Evolutionary conservation across 805 yeast species (phyloP).

Genomic region (Kuraishia hungarica): DNA sequence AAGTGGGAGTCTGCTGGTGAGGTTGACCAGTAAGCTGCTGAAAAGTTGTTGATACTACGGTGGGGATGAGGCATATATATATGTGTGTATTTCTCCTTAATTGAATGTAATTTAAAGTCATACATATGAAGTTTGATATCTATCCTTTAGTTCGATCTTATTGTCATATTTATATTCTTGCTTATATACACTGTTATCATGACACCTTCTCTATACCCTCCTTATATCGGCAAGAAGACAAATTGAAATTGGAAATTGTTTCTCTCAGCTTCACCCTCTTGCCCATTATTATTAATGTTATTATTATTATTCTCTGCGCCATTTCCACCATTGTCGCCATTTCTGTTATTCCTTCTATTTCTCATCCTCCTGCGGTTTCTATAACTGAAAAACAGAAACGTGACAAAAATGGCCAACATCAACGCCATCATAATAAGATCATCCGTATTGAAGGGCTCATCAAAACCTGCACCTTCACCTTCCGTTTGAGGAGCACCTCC

Average conservation of each 20-base stretch:
- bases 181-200: not conserved
- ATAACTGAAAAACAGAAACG: constrained; percentile 12
- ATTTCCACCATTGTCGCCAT: constrained; percentile 1
- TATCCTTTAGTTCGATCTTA: too few species aligned
- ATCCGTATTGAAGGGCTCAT: constrained; percentile 9
- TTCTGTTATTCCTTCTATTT: not conserved
- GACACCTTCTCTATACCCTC: not conserved
- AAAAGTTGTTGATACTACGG: not conserved
- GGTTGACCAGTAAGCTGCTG: constrained; percentile 57
- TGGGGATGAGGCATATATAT: not conserved
- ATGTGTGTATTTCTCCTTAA: not conserved
- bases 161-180: too few species aligned
- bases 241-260: constrained; percentile 17
- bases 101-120: not conserved
- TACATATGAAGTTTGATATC: not conserved
- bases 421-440: constrained; percentile 11
- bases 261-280: not conserved
- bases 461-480: not conserved
- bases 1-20: constrained; percentile 98
- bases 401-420: constrained; percentile 6
- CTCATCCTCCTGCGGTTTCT: constrained; percentile 11
- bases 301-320: constrained; percentile 2
- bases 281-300: constrained; percentile 1
- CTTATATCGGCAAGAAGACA: constrained; percentile 16
- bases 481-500: not conserved